A percentile compares a stretch with the other conserved stretches of the same genome.
Conservation (phyloP, 345 rosid species). For the Rhodomyrtus tomentosa region DNA sequence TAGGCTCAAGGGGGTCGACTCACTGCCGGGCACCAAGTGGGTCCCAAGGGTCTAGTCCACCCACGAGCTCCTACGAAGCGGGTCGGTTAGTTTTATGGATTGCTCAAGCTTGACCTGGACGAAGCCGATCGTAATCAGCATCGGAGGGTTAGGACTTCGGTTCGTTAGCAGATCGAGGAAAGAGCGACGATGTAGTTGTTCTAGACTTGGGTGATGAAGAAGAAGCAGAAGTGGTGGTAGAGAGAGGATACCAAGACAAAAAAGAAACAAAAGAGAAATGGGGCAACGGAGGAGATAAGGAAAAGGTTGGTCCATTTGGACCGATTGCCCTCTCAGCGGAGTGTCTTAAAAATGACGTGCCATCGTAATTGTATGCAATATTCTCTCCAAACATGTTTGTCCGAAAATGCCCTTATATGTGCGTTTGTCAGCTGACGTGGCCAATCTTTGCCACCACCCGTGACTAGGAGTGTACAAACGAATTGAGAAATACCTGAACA, state of each 20-base stretch:
- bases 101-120: conserved; percentile 25
- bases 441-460: too few relatives aligned
- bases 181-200: conserved; percentile 22
- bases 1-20: conserved; percentile 74
- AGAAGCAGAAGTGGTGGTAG: conserved; percentile 6
- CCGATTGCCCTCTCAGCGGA: too few relatives aligned
- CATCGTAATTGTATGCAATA: too few relatives aligned
- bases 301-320: too few relatives aligned
- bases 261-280: not conserved
- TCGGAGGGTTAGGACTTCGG: conserved; percentile 57
- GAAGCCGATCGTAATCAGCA: conserved; percentile 15
- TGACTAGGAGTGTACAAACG: too few relatives aligned
- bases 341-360: too few relatives aligned
- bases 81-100: conserved; percentile 89
- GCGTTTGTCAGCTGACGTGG: too few relatives aligned
- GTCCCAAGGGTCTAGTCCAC: conserved; percentile 18
- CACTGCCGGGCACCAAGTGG: conserved; percentile 37
- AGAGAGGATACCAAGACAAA: not conserved
- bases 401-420: too few relatives aligned
- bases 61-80: conserved; percentile 44
- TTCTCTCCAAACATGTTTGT: too few relatives aligned
- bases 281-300: too few relatives aligned
- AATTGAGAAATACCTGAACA: too few relatives aligned
- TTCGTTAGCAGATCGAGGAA: not conserved
- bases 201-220: conserved; percentile 30